phyloP scores from a whole-genome alignment of 2,329 filamentous ascomycete species.

The Ophiognomonia clavigignenti-juglandacearum region DNA sequence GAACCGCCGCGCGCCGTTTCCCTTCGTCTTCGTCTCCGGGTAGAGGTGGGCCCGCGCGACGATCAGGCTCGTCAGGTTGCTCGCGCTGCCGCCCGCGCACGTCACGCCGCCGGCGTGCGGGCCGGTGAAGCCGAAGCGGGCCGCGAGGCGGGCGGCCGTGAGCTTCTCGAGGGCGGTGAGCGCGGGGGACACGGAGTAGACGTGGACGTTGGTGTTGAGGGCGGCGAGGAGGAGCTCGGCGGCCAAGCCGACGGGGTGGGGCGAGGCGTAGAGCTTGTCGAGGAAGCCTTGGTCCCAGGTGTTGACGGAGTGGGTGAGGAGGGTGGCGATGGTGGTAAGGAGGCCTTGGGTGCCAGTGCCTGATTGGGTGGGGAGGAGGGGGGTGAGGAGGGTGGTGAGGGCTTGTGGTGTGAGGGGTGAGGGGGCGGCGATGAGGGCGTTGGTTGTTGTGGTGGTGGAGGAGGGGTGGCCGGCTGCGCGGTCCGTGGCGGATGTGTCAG shows the following conservation, averaged over 20 bases:
- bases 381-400: conserved; percentile 48
- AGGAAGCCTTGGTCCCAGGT: conserved; percentile 98
- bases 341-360: conserved; percentile 69
- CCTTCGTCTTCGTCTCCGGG: conserved; percentile 68
- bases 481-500: conserved; percentile 56
- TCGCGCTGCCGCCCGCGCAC: conserved; percentile 77
- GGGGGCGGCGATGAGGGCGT: conserved; percentile 54
- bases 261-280: conserved; percentile 91
- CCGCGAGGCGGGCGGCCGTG: conserved; percentile 67
- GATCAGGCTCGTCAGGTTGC: conserved; percentile 80
- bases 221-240: conserved; percentile 80
- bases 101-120: conserved; percentile 68
- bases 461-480: conserved; percentile 46
- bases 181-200: conserved; percentile 89
- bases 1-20: conserved; percentile 63
- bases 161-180: conserved; percentile 84
- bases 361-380: conserved; percentile 51
- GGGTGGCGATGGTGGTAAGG: conserved; percentile 61
- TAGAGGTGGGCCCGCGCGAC: conserved; percentile 84
- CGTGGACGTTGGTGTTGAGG: conserved; percentile 91
- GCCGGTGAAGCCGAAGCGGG: conserved; percentile 70
- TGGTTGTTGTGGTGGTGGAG: conserved; percentile 32
- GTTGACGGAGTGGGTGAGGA: conserved; percentile 86
- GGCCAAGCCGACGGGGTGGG: conserved; percentile 79
- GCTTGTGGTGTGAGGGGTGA: conserved; percentile 54